These are phyloP conservation scores for Metschnikowia cubensis DNA, from an alignment of 805 yeast species.

Conservation along the genomic window DNA sequence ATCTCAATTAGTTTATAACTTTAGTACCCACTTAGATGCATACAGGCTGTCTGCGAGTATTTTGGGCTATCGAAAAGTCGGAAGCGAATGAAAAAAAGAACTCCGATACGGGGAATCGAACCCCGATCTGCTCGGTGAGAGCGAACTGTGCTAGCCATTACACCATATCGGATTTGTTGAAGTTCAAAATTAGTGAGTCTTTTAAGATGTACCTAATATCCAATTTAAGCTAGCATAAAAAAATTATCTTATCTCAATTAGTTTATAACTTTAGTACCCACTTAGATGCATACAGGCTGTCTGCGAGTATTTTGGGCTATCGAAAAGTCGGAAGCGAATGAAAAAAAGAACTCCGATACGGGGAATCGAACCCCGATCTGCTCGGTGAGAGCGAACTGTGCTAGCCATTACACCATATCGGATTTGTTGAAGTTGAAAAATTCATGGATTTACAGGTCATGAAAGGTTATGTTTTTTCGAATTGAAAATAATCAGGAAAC, in stretches of 20 bases:
- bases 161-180: neutral
- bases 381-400: slow-evolving; percentile 21
- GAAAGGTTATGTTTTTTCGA: too few relatives aligned
- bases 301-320: too few relatives aligned
- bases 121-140: slow-evolving; percentile 22
- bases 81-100: neutral
- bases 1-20: too few relatives aligned
- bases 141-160: slow-evolving; percentile 20
- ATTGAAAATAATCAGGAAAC: too few relatives aligned
- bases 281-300: neutral
- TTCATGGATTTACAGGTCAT: too few relatives aligned
- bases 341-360: slow-evolving; percentile 6
- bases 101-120: slow-evolving; percentile 17
- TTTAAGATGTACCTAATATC: too few relatives aligned
- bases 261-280: neutral
- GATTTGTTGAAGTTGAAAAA: neutral
- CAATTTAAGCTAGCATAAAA: too few relatives aligned
- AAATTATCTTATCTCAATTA: too few relatives aligned
- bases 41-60: too few relatives aligned
- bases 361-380: slow-evolving; percentile 22
- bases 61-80: neutral
- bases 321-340: neutral
- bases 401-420: slow-evolving; percentile 13
- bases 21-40: neutral
- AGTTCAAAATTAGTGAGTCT: neutral